Base-by-base conservation (phyloP, 495 filamentous ascomycete genomes). In the Trichoderma asperelloides region DNA sequence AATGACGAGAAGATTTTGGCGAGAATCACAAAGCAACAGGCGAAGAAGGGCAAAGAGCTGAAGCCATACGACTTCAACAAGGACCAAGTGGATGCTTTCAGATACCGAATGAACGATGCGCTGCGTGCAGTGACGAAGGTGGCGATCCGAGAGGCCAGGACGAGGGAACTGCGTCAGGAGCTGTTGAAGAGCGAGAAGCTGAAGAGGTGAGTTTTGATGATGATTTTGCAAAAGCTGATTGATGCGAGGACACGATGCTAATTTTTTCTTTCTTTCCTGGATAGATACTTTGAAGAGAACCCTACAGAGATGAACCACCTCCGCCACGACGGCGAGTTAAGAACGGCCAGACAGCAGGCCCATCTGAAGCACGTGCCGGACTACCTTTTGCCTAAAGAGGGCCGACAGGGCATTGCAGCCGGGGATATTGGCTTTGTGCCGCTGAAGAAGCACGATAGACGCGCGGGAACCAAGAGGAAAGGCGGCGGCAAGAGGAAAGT, bases 361-460 rank as follows among this genome's bases (percentile, higher is more conserved):
- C 96, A 99, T 82, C 77, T 99, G 67, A 96, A 91, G 77, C 93
- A 98, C 79, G 91, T 99, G 2, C 95, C 95, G 0, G 92, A 96
- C 28, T 99, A 99, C 77, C 77, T 99, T 62, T 82, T 99, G 71
- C 95, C 95, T 0, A 83, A 81, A 27, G 92, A 90, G 69, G 92
- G 90, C 0, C 88, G 85, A 71, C 86, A 86, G 70, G 88, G 81
- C 2, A 75, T 92, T 47, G 84, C 84, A 13, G 80, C 79, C 27
- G 82, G 83, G 30, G 81, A 87, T 62, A 79, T 89, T 39, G 87
- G 88, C 1, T 94, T 90, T 72, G 91, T 96, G 45, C 85, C 88
- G 0, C 84, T 97, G 70, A 96, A 92, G 79, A 77, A 80, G 23
- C 74, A 71, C 6, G 76, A 75, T 27, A 85, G 77, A 51, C 55